Evolutionary conservation across 176 grass and related monocot genomes (phyloP).

Genomic region (Miscanthus lutarioriparius): DNA sequence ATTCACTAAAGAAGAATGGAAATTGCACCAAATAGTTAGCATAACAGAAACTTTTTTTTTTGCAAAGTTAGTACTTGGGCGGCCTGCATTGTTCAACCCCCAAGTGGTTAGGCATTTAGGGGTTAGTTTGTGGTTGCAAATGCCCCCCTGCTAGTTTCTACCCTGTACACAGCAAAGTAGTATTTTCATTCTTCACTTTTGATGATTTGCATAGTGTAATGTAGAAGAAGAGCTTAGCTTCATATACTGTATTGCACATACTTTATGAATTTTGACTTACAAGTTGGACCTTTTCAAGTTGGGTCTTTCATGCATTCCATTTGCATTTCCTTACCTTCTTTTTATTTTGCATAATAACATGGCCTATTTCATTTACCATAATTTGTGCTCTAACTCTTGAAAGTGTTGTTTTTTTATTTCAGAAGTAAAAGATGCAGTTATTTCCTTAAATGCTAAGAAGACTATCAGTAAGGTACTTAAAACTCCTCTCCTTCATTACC

Average conservation of each 20-base stretch:
- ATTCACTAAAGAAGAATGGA: background rate
- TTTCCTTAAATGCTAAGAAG: constrained; percentile 52
- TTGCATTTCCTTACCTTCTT: background rate
- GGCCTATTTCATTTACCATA: background rate
- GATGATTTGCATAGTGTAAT: background rate
- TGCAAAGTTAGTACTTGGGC: background rate
- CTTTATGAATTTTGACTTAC: background rate
- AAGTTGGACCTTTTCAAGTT: background rate
- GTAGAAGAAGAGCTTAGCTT: background rate
- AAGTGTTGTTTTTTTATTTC: constrained; percentile 16
- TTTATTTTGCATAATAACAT: background rate
- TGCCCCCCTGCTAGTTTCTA: background rate
- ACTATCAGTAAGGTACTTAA: constrained; percentile 55
- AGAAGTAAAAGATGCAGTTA: constrained; percentile 66
- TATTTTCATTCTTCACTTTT: background rate
- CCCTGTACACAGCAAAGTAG: background rate
- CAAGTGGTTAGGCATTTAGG: background rate
- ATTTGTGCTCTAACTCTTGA: background rate
- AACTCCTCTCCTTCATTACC: background rate
- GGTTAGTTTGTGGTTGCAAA: background rate
- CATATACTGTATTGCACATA: background rate
- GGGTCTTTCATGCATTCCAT: background rate
- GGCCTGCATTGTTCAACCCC: background rate
- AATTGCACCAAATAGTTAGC: background rate
- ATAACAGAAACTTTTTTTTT: background rate